Evolutionary conservation across 352 stramenopile genomes (phyloP).

Genomic region (Achlya hypogyna): DNA sequence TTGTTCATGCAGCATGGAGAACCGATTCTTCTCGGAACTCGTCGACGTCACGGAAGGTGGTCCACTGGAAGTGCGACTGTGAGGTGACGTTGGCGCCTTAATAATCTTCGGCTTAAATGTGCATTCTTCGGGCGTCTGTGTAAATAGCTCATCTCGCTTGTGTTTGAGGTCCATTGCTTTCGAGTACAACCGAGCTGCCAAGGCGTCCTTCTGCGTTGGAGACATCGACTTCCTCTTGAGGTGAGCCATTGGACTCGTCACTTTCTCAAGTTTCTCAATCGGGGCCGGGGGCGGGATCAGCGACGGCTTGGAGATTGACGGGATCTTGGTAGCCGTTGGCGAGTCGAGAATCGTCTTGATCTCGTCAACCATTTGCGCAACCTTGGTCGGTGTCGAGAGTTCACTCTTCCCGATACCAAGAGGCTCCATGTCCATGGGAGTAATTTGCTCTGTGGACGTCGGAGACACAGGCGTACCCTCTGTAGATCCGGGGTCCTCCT

Average conservation of each 20-base stretch:
- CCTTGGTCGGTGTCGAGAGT: background rate
- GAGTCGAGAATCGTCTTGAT: slow-evolving; percentile 17
- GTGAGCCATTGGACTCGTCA: background rate
- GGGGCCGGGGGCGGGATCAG: background rate
- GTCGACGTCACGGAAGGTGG: background rate
- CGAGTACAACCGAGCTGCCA: background rate
- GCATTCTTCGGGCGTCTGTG: slow-evolving; percentile 10
- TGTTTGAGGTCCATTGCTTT: slow-evolving; percentile 21
- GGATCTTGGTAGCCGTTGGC: slow-evolving; percentile 17
- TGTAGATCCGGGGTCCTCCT: too few relatives aligned
- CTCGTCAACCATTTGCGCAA: slow-evolving; percentile 12
- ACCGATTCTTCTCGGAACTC: slow-evolving; percentile 11
- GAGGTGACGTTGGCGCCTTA: background rate
- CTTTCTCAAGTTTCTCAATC: background rate
- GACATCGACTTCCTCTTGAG: slow-evolving; percentile 17
- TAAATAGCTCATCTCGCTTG: slow-evolving; percentile 12
- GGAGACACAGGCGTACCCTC: background rate
- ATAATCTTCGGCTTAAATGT: slow-evolving; percentile 15
- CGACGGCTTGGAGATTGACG: background rate
- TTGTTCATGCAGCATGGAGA: slow-evolving; percentile 11
- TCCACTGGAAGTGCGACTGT: background rate
- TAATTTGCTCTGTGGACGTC: background rate
- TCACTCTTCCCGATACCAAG: background rate
- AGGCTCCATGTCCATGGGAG: background rate
- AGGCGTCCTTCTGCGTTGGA: slow-evolving; percentile 13